phyloP scores from a whole-genome alignment of 2,329 filamentous ascomycete species.

The Fonsecaea multimorphosa region DNA sequence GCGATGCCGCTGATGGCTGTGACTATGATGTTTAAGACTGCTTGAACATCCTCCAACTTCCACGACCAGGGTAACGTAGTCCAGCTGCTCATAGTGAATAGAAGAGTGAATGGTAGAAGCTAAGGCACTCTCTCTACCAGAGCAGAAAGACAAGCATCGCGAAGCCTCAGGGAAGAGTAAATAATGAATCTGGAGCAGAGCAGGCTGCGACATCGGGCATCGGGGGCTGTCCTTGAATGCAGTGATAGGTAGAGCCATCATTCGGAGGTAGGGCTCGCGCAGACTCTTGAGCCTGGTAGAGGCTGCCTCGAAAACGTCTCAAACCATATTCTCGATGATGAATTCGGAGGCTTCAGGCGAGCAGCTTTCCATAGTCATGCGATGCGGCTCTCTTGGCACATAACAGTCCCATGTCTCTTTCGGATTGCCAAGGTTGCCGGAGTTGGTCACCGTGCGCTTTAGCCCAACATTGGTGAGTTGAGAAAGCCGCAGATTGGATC shows the following conservation, averaged over 20 bases:
- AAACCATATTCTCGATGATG: not conserved
- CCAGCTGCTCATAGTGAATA: slow-evolving; percentile 4
- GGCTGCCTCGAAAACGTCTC: not conserved
- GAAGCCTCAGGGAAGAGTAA: not conserved
- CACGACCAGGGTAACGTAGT: slow-evolving; percentile 21
- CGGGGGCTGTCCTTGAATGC: not conserved
- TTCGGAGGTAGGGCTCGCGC: not conserved
- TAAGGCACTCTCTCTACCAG: not conserved
- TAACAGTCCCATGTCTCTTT: not conserved
- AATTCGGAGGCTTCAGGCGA: not conserved
- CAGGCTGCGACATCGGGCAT: not conserved
- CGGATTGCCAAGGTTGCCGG: not conserved
- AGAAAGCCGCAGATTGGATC: not conserved
- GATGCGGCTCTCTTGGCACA: not conserved
- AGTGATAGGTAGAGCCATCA: not conserved
- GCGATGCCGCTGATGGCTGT: slow-evolving; percentile 22
- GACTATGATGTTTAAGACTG: slow-evolving; percentile 30
- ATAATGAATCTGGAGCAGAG: not conserved
- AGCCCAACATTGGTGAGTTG: not conserved
- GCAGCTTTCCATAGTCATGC: not conserved
- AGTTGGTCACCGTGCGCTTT: not conserved
- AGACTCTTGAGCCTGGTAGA: not conserved
- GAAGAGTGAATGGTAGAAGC: too few relatives aligned
- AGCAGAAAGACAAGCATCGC: not conserved
- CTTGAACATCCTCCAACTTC: slow-evolving; percentile 33